Evolutionary conservation across 1,139 yeast genomes (phyloP), one percentile per base, ranked within the genome.

Genomic region (Saccharomyces hybrid): DNA sequence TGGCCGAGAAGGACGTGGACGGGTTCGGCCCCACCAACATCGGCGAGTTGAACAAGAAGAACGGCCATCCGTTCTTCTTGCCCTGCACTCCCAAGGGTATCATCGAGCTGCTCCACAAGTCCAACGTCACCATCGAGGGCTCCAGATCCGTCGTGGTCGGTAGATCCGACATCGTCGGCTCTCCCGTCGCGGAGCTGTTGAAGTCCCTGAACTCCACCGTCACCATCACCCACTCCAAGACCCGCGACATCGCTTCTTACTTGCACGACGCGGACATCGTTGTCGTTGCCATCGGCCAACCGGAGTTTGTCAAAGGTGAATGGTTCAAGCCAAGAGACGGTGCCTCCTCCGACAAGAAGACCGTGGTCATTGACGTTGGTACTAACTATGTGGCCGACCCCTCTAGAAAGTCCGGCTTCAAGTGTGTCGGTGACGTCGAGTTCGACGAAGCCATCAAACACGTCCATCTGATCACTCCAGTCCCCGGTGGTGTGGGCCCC

Each of bases 401-500:
- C 32, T 71, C 88, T 53, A 86, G 82, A 70, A 89, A 90, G 73
- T 78, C 88, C 7, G 99, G 99, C 51, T 81, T 82, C 66, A 82
- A 86, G 69, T 79, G 91, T 73, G 96, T 90, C 51, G 99, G 99
- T 56, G 99, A 93, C 69, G 97, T 91, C 58, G 96, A 91, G 61
- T 90, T 80, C 65, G 84, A 78, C 52, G 74, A 82, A 27, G 89
- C 89, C 55, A 68, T 78, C 51, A 75, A 80, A 55, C 81, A 79
- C 58, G 97, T 95, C 31, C 78, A 85, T 41, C 78, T 79, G 67
- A 80, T 93, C 68, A 93, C 99, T 26, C 99, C 99, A 29, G 99
- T 93, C 56, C 99, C 99, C 52, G 99, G 99, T 69, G 99, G 99
- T 62, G 99, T 93, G 58, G 99, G 99, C 53, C 99, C 99, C 65